Evolutionary conservation across 2,329 filamentous ascomycete genomes (phyloP), one percentile per base, ranked within the genome.

Genomic region (Pyricularia sp.): DNA sequence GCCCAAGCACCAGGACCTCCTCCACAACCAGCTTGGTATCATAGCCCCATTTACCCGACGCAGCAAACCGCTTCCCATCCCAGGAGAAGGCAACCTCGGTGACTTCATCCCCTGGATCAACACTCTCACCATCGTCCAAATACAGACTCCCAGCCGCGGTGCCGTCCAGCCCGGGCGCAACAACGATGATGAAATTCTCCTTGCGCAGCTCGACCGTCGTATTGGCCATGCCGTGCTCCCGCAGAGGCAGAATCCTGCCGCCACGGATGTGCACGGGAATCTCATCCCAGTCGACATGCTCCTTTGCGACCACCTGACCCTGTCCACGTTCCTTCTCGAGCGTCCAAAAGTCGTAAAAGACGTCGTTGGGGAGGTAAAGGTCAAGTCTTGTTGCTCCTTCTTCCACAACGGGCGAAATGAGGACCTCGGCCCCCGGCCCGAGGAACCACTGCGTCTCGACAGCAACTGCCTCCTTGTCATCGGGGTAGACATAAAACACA

Each of bases 231-330:
- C 81, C 86, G 0, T 88, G 82, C 71, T 88, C 82, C 69, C 92
- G 88, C 66, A 84, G 80, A 0, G 89, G 87, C 0, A 92, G 71
- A 1, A 92, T 78, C 65, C 80, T 78, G 2, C 88, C 89, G 28
- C 89, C 89, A 13, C 88, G 83, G 22, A 93, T 73, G 69, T 82
- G 89, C 1, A 93, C 82, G 0, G 88, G 88, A 53, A 93, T 91
- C 69, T 92, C 77, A 79, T 90, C 65, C 80, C 89, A 72, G 78
- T 75, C 76, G 3, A 77, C 77, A 4, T 73, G 72, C 12, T 28
- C 13, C 22, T 79, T 73, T 0, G 76, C 78, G 8, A 78, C 73
- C 49, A 78, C 78, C 68, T 76, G 70, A 2, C 75, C 77, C 1
- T 70, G 64, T 5, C 71, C 60, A 1, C 78, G 88, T 71, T 82